Percentiles rank a stretch among this genome's conserved stretches.
These are phyloP conservation scores for Fusarium sp. DNA, from an alignment of 2,329 filamentous ascomycete genomes.

Conservation along the genomic window DNA sequence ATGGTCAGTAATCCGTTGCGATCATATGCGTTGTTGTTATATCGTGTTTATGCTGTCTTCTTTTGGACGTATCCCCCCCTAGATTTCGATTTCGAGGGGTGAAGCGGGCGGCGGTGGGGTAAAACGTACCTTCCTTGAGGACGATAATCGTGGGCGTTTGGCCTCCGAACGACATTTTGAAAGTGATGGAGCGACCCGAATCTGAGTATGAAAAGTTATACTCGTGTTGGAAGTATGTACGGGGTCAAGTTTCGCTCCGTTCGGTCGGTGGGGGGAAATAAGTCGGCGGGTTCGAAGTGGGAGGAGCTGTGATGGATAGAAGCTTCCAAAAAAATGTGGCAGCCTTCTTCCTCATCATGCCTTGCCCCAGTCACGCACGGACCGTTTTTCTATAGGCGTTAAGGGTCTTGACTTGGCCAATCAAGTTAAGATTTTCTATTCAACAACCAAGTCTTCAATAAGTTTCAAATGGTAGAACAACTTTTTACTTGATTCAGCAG, in stretches of 20 bases:
- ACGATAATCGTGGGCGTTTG: constrained; percentile 98
- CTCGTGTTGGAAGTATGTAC: constrained; percentile 19
- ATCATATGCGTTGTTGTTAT: constrained; percentile 8
- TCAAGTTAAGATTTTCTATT: constrained; percentile 16
- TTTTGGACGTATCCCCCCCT: constrained; percentile 27
- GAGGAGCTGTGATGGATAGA: constrained; percentile 54
- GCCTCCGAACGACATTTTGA: constrained; percentile 92
- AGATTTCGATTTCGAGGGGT: constrained; percentile 45
- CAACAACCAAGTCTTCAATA: constrained; percentile 13
- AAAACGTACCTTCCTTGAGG: constrained; percentile 89
- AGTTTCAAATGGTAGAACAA: constrained; percentile 1
- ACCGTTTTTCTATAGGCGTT: constrained; percentile 33
- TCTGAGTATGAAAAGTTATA: constrained; percentile 26
- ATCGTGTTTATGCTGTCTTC: constrained; percentile 22
- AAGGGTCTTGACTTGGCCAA: constrained; percentile 30
- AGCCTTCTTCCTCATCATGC: constrained; percentile 56
- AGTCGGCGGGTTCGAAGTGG: constrained; percentile 49
- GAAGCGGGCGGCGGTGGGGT: constrained; percentile 55
- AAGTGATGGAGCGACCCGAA: constrained; percentile 52
- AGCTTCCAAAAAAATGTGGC: constrained; percentile 66
- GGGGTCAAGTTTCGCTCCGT: constrained; percentile 31
- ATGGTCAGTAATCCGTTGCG: constrained; percentile 40
- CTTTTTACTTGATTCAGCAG: not conserved
- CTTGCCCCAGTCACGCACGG: constrained; percentile 50
- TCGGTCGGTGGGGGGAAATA: constrained; percentile 34